These are phyloP conservation scores for Huntiella abstrusa DNA, from an alignment of 2,329 filamentous ascomycete species.

Conservation along the genomic window DNA sequence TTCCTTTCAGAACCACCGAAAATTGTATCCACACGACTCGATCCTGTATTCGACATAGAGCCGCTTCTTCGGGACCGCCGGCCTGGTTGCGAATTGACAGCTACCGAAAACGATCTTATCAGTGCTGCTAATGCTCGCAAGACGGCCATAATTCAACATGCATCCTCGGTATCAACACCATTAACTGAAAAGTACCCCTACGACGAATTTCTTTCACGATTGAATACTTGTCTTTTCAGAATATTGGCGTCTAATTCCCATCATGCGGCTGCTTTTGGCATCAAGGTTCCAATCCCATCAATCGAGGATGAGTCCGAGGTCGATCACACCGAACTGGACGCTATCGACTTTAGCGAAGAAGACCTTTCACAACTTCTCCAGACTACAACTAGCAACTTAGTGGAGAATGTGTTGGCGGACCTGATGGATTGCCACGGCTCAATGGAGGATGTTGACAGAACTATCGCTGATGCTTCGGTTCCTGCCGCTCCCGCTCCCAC, in stretches of 20 bases:
- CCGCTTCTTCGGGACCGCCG: constrained; percentile 6
- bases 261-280: constrained; percentile 19
- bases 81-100: constrained; percentile 6
- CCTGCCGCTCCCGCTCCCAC: constrained; percentile 8
- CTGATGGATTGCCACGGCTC: constrained; percentile 11
- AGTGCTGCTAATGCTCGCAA: constrained; percentile 7
- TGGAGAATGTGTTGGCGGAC: constrained; percentile 23
- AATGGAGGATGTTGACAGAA: constrained; percentile 11
- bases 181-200: constrained; percentile 16
- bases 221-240: constrained; percentile 18
- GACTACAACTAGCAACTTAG: constrained; percentile 23
- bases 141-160: constrained; percentile 7
- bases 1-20: constrained; percentile 8
- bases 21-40: constrained; percentile 5
- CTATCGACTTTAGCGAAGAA: constrained; percentile 17
- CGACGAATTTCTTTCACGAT: constrained; percentile 19
- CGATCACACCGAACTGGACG: constrained; percentile 13
- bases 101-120: constrained; percentile 10
- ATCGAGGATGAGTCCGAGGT: constrained; percentile 18
- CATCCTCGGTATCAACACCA: not conserved
- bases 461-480: constrained; percentile 7
- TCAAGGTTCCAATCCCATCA: constrained; percentile 18
- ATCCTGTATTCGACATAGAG: constrained; percentile 10
- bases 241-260: constrained; percentile 19
- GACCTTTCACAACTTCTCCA: constrained; percentile 26